Base-by-base conservation (phyloP, 306 rosid species). In the Oxytropis ochrocephala region DNA sequence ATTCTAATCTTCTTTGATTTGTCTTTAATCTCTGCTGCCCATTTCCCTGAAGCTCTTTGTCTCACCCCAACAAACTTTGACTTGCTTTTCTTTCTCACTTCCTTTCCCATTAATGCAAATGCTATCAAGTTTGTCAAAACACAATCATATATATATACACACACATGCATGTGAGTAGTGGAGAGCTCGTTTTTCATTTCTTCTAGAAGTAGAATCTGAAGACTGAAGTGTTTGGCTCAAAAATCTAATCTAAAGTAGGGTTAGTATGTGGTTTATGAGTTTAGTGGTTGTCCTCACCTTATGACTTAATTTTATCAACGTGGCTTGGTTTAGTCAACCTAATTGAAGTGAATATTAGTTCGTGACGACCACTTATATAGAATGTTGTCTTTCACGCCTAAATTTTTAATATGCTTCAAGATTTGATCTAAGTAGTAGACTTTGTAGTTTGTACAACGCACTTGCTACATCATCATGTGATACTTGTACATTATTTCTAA, bases 11-110 rank as follows among this genome's bases (percentile, higher is more conserved):
- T 88, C 79, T 78, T 80, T 4, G 90, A 78, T 11, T 96, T 87
- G 86, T 92, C 97, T 80, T 92, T 92, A 81, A 92, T 92, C 74
- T 92, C 96, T 46, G 97, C 90, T 7, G 91, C 96, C 96, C 96
- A 92, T 84, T 87, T 92, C 43, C 97, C 97, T 0, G 92, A 92
- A 24, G 96, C 86, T 79, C 97, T 84, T 57, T 92, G 95, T 62
- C 98, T 83, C 50, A 92, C 98, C 10, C 96, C 97, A 36, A 87
- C 85, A 60, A 85, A 89, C 74, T 87, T 91, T 69, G 74, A 30
- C 57, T 58, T 84, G 12, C 44, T 33, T 64, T 12, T 74, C 43
- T 68, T 60, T 60, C 47, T 56, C 0, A 44, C 65, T 11, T 73
- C 72, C 6, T 65, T 57, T 18, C 11, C 66, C 51, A n/a, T 65